Evolutionary conservation across 2,329 filamentous ascomycete species (phyloP), one percentile per base, ranked within the genome.

Genomic region (Elsinoe perseae): DNA sequence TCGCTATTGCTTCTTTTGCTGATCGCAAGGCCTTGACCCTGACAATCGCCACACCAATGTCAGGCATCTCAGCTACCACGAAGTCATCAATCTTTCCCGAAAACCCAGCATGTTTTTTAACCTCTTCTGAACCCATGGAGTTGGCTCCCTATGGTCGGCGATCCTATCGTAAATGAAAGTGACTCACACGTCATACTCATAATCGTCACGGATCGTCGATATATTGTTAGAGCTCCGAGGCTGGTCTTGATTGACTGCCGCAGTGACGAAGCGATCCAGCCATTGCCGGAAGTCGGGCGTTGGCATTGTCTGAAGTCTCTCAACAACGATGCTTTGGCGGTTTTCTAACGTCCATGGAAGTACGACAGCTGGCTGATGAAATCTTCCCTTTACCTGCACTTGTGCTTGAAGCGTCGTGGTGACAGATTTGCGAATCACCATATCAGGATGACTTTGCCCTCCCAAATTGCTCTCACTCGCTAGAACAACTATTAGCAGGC

Each of bases 31-130:
- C 44, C 14, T 27, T 28, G 25, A 32, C 16, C 3, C 44, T 12
- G 2, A 30, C 32, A 8, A 50, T 50, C 3, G 30, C 44, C 9
- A 12, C 14, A 21, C 25, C 44, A 5, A 21, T 32, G 14, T 50
- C 25, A 4, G 44, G 44, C 44, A 60, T 59, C 36, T 64, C 60
- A 23, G 64, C 64, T 7, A 60, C 61, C 2, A 63, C 64, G 40
- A 67, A 56, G 36, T 67, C 63, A 48, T 66, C 65, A 28, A 64
- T 64, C 2, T 66, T 52, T 67, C 64, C 3, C 16, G 25, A 8
- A 27, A 30, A 2, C 30, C 44, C 14, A 50, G 10, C 9, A 18
- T 18, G 16, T 30, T 30, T 2, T 18, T n/a, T 5, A 50, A 10
- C 12, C 27, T 50, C 25, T 50, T 27, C 25, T 50, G 44, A 7